A percentile compares a stretch with the other conserved stretches of the same genome.
These are phyloP conservation scores for Trametes sanguinea DNA, from an alignment of 768 basidiomycete species.

Conservation along the genomic window DNA sequence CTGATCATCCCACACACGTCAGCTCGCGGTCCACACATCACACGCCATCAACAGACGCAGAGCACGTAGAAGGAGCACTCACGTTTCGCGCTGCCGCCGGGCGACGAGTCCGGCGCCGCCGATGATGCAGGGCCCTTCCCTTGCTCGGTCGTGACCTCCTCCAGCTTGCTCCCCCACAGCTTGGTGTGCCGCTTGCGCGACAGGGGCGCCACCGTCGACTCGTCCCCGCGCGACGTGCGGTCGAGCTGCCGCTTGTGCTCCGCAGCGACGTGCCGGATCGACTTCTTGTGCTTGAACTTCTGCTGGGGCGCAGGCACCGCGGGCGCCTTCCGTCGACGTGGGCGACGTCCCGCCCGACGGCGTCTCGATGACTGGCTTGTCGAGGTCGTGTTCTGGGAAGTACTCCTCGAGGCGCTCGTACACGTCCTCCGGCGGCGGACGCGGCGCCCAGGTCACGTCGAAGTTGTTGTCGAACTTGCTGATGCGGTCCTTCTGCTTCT, in stretches of 20 bases:
- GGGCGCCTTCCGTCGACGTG: conserved; percentile 59
- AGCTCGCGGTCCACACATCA: neutral
- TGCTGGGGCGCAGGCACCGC: conserved; percentile 40
- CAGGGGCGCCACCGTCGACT: conserved; percentile 48
- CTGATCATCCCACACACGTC: conserved; percentile 38
- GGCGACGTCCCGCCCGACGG: conserved; percentile 80
- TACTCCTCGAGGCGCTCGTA: conserved; percentile 91
- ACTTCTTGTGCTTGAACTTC: conserved; percentile 72
- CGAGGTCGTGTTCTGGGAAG: conserved; percentile 95
- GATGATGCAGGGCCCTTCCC: conserved; percentile 47
- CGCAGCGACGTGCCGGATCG: conserved; percentile 88
- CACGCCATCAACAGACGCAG: conserved; percentile 1
- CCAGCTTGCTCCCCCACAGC: conserved; percentile 91
- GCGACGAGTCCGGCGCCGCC: conserved; percentile 36
- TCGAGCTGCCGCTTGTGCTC: conserved; percentile 82
- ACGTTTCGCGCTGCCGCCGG: conserved; percentile 49
- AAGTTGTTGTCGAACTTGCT: conserved; percentile 41
- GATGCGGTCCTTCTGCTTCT: conserved; percentile 29
- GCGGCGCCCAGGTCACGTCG: conserved; percentile 83
- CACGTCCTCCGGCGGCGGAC: conserved; percentile 90
- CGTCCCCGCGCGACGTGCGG: conserved; percentile 62
- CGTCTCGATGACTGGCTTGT: conserved; percentile 92
- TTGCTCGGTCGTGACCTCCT: conserved; percentile 86
- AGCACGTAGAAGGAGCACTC: conserved; percentile 35
- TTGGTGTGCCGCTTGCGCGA: conserved; percentile 87